Evolutionary conservation across 2,329 filamentous ascomycete species (phyloP).

Genomic region (Rutstroemia sp.): DNA sequence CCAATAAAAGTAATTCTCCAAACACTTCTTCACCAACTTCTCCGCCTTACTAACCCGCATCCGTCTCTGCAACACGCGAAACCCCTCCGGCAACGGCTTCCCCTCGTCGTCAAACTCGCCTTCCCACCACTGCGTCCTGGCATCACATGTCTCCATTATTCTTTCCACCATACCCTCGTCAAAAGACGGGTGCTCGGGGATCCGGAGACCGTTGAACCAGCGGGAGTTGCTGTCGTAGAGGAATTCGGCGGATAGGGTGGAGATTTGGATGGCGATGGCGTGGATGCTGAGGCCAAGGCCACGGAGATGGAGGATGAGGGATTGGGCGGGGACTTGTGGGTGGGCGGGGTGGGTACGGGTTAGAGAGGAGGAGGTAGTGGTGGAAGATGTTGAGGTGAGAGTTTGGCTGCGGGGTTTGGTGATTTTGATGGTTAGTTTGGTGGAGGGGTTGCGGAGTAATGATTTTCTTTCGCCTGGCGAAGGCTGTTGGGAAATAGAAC

Average conservation of each 20-base stretch:
- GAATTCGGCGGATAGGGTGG: not conserved
- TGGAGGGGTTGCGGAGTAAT: not conserved
- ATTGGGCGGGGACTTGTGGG: not conserved
- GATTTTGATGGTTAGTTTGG: not conserved
- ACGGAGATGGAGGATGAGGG: not conserved
- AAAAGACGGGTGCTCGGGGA: not conserved
- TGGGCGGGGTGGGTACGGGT: not conserved
- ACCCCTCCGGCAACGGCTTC: not conserved
- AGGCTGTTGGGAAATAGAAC: no score
- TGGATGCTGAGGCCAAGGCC: not conserved
- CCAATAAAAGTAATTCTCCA: constrained; percentile 6
- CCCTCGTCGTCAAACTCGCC: not conserved
- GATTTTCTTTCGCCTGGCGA: not conserved
- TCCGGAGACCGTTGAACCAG: not conserved
- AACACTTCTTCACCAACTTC: not conserved
- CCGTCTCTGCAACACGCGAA: not conserved
- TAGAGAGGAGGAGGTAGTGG: not conserved
- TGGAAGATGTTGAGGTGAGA: not conserved
- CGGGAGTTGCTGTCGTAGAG: not conserved
- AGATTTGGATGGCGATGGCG: not conserved
- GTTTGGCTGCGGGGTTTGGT: not conserved
- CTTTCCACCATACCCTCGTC: not conserved
- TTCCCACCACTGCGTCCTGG: constrained; percentile 3
- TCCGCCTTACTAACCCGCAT: not conserved
- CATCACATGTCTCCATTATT: not conserved